phyloP scores from a whole-genome alignment of 805 yeast genomes.

The Pichia occidentalis region DNA sequence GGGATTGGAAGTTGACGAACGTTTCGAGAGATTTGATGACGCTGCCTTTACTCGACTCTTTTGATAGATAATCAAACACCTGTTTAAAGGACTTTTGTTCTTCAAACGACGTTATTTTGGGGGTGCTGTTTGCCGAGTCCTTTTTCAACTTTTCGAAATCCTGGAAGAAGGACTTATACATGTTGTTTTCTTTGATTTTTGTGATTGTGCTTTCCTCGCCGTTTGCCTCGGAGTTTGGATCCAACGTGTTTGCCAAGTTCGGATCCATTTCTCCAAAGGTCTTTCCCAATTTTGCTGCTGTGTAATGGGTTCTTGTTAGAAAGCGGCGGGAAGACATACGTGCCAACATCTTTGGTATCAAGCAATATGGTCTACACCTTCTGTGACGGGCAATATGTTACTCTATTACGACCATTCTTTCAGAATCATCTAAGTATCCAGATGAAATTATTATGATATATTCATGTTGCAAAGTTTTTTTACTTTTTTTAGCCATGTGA shows the following conservation, averaged over 20 bases:
- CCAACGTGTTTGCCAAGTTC: neutral
- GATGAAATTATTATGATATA: too few species aligned
- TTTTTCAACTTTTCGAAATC: slow-evolving; percentile 21
- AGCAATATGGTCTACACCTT: too few species aligned
- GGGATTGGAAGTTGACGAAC: slow-evolving; percentile 19
- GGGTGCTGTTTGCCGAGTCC: slow-evolving; percentile 6
- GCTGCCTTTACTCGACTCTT: slow-evolving; percentile 18
- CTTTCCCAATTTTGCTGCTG: slow-evolving; percentile 11
- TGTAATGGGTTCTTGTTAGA: too few species aligned
- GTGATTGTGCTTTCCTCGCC: slow-evolving; percentile 6
- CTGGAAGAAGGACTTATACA: slow-evolving; percentile 23
- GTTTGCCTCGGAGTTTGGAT: neutral
- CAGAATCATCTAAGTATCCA: too few species aligned
- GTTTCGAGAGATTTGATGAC: slow-evolving; percentile 23
- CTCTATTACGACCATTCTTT: too few species aligned
- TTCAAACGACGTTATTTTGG: slow-evolving; percentile 25
- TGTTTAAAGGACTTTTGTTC: slow-evolving; percentile 30
- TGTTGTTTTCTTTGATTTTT: slow-evolving; percentile 16
- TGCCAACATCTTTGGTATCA: too few species aligned
- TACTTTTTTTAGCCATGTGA: too few species aligned
- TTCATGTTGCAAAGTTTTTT: too few species aligned
- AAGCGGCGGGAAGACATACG: too few species aligned
- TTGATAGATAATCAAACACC: slow-evolving; percentile 25
- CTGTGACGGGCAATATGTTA: too few species aligned
- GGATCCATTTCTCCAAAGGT: slow-evolving; percentile 15